A percentile compares a stretch with the other conserved stretches of the same genome.
Conservation (phyloP, 1,284 basidiomycete species). For the Anthracocystis panici-leucophaei region DNA sequence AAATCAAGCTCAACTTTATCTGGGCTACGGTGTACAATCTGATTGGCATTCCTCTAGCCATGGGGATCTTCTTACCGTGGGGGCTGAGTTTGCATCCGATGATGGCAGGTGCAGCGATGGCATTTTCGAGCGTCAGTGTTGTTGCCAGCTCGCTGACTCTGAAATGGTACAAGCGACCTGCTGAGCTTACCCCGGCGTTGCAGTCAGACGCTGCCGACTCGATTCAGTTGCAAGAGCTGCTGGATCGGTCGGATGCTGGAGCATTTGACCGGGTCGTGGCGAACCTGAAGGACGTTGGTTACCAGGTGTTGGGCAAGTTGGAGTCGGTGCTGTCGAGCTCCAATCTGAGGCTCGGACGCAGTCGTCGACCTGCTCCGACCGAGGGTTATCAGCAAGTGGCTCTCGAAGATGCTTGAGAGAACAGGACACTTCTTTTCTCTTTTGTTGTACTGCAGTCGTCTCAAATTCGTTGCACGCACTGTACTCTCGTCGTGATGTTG, state of each 20-base stretch:
- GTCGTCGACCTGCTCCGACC: constrained; percentile 10
- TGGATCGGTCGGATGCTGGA: constrained; percentile 41
- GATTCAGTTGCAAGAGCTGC: constrained; percentile 32
- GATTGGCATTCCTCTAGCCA: constrained; percentile 95
- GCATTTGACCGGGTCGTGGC: constrained; percentile 43
- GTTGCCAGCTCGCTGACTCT: constrained; percentile 89
- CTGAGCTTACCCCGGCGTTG: constrained; percentile 21
- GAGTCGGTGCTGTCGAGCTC: constrained; percentile 25
- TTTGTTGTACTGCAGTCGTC: neutral
- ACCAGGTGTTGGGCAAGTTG: constrained; percentile 46
- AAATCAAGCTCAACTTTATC: constrained; percentile 78
- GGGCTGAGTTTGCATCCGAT: constrained; percentile 95
- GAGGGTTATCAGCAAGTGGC: constrained; percentile 41
- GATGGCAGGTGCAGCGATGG: constrained; percentile 98
- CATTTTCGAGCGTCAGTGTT: constrained; percentile 94
- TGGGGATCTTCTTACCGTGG: constrained; percentile 94
- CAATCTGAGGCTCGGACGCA: constrained; percentile 18
- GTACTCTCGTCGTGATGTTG: neutral
- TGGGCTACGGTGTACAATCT: constrained; percentile 80
- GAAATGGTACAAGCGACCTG: constrained; percentile 72
- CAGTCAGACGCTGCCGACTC: constrained; percentile 9
- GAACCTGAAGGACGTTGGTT: constrained; percentile 47
- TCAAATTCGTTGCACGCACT: neutral
- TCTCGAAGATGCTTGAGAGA: constrained; percentile 25
- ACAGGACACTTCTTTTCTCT: neutral